Conservation (phyloP, 208 protist species). For the Leishmania amazonensis region DNA sequence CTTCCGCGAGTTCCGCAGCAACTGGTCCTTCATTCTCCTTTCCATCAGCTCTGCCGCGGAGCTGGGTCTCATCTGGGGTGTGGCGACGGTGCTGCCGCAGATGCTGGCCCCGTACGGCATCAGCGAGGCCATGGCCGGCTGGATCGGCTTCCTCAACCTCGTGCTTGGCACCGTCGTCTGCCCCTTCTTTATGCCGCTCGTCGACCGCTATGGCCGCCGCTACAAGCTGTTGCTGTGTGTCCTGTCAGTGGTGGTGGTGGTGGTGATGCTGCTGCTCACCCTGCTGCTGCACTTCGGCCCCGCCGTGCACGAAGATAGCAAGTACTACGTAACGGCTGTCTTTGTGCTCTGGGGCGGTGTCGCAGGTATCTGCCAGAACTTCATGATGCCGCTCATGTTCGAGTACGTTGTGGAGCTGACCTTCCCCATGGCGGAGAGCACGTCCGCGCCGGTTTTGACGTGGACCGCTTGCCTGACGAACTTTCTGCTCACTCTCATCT, state of each 20-base stretch:
- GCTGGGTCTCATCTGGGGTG: slow-evolving; percentile 72
- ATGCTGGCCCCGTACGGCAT: slow-evolving; percentile 69
- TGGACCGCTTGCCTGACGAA: slow-evolving; percentile 72
- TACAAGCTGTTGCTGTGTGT: slow-evolving; percentile 64
- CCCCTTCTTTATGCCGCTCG: slow-evolving; percentile 69
- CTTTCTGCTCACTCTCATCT: slow-evolving; percentile 61
- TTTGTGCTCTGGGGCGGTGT: slow-evolving; percentile 70
- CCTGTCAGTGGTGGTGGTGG: slow-evolving; percentile 40
- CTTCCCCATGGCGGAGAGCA: slow-evolving; percentile 75
- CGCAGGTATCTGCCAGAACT: slow-evolving; percentile 73
- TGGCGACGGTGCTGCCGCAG: slow-evolving; percentile 79
- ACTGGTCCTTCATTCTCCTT: slow-evolving; percentile 67
- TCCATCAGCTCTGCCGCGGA: slow-evolving; percentile 56
- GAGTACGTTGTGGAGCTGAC: slow-evolving; percentile 85
- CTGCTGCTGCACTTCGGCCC: slow-evolving; percentile 66
- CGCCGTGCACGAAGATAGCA: slow-evolving; percentile 23
- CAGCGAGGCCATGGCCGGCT: slow-evolving; percentile 56
- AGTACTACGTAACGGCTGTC: slow-evolving; percentile 45
- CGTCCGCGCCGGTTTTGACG: slow-evolving; percentile 68
- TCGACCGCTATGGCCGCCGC: slow-evolving; percentile 39
- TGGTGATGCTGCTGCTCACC: slow-evolving; percentile 50
- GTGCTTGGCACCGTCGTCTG: slow-evolving; percentile 61
- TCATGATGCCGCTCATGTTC: slow-evolving; percentile 85
- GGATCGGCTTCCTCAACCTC: slow-evolving; percentile 77
- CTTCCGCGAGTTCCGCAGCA: slow-evolving; percentile 48